Conservation (phyloP, 306 rosid species). For the Cyclanthera cordifolia region DNA sequence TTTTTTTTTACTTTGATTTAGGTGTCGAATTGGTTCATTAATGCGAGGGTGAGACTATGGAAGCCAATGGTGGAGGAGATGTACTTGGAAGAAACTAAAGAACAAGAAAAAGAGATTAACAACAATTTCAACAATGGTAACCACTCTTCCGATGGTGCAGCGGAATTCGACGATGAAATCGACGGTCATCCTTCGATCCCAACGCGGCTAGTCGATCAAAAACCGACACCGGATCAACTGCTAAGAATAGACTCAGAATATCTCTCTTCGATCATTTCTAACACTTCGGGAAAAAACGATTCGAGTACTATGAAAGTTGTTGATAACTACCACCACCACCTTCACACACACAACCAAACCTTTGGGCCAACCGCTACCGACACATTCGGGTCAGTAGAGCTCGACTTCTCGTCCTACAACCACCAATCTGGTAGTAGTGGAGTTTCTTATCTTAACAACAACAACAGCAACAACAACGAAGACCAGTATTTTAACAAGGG, state of each 20-base stretch:
- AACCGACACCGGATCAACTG: conserved; percentile 39
- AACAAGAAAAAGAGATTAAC: conserved; percentile 21
- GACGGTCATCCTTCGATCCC: conserved; percentile 11
- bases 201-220: conserved; percentile 30
- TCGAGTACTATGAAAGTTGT: conserved; percentile 17
- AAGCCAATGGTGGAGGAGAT: conserved; percentile 98
- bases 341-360: conserved; percentile 18
- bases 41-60: conserved; percentile 94
- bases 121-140: conserved; percentile 19
- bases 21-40: conserved; percentile 98
- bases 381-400: conserved; percentile 49
- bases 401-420: conserved; percentile 52
- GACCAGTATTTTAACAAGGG: conserved; percentile 24
- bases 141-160: conserved; percentile 35
- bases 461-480: conserved; percentile 18
- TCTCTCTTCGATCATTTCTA: conserved; percentile 47
- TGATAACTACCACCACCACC: conserved; percentile 21
- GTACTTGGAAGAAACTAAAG: conserved; percentile 75
- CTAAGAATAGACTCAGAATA: conserved; percentile 51
- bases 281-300: conserved; percentile 31
- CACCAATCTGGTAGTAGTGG: conserved; percentile 24
- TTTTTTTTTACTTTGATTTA: conserved; percentile 14
- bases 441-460: conserved; percentile 19
- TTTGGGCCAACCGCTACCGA: conserved; percentile 29
- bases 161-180: conserved; percentile 19